Evolutionary conservation across 108 stramenopile species (phyloP).

Genomic region (Cyclotella distinguenda): DNA sequence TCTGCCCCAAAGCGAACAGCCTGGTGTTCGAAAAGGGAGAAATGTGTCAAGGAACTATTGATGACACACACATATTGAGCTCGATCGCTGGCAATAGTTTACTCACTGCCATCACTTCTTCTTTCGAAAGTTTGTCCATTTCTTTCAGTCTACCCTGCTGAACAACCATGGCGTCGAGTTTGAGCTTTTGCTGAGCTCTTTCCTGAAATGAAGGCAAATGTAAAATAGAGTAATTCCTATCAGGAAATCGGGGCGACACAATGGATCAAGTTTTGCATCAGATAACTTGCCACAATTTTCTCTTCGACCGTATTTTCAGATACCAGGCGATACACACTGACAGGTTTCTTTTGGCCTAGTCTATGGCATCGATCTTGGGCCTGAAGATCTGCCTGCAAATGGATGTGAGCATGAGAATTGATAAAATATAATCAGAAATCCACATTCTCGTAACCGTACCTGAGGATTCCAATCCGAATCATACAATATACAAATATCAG

Average conservation of each 20-base stretch:
- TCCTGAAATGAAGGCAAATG: too few species aligned
- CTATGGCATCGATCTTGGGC: conserved; percentile 93
- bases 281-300: conserved; percentile 78
- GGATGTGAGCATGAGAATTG: too few species aligned
- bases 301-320: conserved; percentile 98
- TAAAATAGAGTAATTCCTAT: too few species aligned
- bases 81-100: neutral
- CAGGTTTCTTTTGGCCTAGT: conserved; percentile 96
- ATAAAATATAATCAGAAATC: neutral
- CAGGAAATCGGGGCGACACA: neutral
- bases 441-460: neutral
- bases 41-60: neutral
- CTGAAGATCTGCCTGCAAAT: conserved; percentile 90
- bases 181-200: conserved; percentile 99
- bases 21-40: neutral
- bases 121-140: conserved; percentile 84
- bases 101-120: conserved; percentile 67
- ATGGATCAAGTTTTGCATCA: neutral
- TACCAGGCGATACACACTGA: conserved; percentile 95
- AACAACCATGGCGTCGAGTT: conserved; percentile 99
- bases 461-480: conserved; percentile 98
- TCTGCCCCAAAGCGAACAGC: conserved; percentile 98
- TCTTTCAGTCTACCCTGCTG: conserved; percentile 94
- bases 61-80: too few species aligned
- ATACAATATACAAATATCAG: conserved; percentile 90